Evolutionary conservation across 768 basidiomycete species (phyloP).

Genomic region (Amanita pseudoporphyria): DNA sequence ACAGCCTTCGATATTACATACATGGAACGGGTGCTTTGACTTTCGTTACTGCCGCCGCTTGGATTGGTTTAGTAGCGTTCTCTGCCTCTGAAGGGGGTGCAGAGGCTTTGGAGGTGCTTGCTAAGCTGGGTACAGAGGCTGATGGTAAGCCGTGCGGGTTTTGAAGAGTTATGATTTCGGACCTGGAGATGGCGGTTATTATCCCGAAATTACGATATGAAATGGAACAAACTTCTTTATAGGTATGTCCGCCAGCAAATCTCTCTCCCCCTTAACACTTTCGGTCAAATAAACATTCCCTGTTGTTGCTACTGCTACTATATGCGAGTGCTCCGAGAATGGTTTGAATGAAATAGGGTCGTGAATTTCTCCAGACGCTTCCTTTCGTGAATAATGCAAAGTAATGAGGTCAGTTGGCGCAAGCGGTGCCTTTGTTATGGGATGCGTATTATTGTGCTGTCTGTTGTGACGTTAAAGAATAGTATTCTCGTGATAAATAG

Average conservation of each 20-base stretch:
- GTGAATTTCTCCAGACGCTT: conserved; percentile 75
- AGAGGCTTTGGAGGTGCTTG: conserved; percentile 21
- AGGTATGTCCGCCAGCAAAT: conserved; percentile 76
- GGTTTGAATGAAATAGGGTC: conserved; percentile 98
- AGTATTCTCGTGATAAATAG: background rate
- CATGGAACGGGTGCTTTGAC: conserved; percentile 58
- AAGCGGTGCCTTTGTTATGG: conserved; percentile 67
- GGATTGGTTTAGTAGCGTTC: conserved; percentile 25
- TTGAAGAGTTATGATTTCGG: conserved; percentile 90
- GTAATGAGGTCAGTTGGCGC: conserved; percentile 64
- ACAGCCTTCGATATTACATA: conserved; percentile 21
- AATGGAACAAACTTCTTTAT: conserved; percentile 62
- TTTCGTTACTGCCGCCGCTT: conserved; percentile 23
- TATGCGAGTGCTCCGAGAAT: conserved; percentile 93
- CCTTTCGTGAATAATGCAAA: conserved; percentile 77
- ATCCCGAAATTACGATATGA: background rate
- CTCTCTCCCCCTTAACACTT: conserved; percentile 76
- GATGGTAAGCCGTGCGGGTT: conserved; percentile 76
- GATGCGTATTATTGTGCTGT: conserved; percentile 75
- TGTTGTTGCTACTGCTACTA: conserved; percentile 81
- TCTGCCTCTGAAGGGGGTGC: conserved; percentile 15
- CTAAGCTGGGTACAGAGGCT: conserved; percentile 31
- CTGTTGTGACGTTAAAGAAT: conserved; percentile 26
- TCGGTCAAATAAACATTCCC: conserved; percentile 93
- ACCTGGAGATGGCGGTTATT: conserved; percentile 29